Percentiles rank a stretch among this genome's conserved stretches.
These are phyloP conservation scores for Candida nitratophila DNA, from an alignment of 805 yeast species.

Conservation along the genomic window DNA sequence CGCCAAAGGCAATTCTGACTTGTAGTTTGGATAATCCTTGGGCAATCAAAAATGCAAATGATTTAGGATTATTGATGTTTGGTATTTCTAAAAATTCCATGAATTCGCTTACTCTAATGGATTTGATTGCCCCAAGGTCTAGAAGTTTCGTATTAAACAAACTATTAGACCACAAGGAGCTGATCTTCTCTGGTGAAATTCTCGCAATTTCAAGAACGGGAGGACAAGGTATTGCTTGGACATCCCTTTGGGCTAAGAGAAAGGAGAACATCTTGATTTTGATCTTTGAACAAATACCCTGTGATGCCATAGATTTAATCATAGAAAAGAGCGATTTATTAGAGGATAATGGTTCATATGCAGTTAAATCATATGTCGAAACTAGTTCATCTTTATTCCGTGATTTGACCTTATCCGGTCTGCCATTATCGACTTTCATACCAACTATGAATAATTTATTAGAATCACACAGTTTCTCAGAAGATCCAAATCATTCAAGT, in stretches of 20 bases:
- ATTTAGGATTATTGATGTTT: constrained; percentile 79
- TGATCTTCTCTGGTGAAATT: constrained; percentile 76
- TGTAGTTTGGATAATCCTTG: constrained; percentile 71
- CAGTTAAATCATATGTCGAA: constrained; percentile 17
- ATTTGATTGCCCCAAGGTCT: constrained; percentile 71
- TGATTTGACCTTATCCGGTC: constrained; percentile 11
- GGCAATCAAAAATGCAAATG: constrained; percentile 79
- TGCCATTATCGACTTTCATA: constrained; percentile 9
- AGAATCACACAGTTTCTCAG: background rate
- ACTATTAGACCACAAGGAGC: constrained; percentile 35
- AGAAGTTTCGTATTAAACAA: constrained; percentile 60
- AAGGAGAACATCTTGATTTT: constrained; percentile 66
- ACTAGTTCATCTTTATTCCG: constrained; percentile 14
- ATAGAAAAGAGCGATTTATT: constrained; percentile 30
- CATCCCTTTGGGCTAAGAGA: constrained; percentile 85
- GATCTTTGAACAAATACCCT: constrained; percentile 81
- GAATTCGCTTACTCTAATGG: constrained; percentile 58
- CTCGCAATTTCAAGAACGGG: constrained; percentile 71
- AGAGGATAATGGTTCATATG: constrained; percentile 11
- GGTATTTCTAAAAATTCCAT: constrained; percentile 68
- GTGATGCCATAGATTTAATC: constrained; percentile 55
- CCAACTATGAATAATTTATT: constrained; percentile 17
- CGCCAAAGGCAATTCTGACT: constrained; percentile 83
- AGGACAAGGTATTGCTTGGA: constrained; percentile 66
- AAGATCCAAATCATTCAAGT: background rate